Evolutionary conservation across 805 yeast species (phyloP).

Genomic region (Saturnispora kantuleensis): DNA sequence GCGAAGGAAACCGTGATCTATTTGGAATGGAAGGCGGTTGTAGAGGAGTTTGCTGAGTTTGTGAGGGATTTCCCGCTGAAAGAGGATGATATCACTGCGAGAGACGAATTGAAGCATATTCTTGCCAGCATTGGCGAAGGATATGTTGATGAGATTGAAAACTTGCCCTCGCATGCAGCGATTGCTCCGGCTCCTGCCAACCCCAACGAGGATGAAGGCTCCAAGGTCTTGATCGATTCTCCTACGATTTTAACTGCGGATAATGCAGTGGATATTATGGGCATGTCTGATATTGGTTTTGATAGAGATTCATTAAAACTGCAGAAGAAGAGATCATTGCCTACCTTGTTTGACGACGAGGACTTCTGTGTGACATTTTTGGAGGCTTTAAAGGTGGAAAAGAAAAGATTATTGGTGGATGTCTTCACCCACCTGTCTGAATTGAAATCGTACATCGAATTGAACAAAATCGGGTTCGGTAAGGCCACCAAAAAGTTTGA

Average conservation of each 20-base stretch:
- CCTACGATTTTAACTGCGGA: slow-evolving; percentile 1
- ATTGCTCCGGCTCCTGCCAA: neutral
- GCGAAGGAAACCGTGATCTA: slow-evolving; percentile 53
- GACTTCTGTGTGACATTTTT: slow-evolving; percentile 30
- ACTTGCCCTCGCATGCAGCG: neutral
- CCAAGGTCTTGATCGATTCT: neutral
- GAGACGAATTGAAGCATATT: slow-evolving; percentile 13
- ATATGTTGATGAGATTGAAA: slow-evolving; percentile 5
- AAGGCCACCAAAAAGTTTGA: slow-evolving; percentile 90
- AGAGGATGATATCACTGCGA: slow-evolving; percentile 12
- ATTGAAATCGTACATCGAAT: slow-evolving; percentile 69
- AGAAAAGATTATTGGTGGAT: slow-evolving; percentile 56
- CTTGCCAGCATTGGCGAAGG: slow-evolving; percentile 8
- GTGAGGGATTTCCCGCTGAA: slow-evolving; percentile 29
- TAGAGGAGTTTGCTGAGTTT: slow-evolving; percentile 55
- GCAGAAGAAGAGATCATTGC: slow-evolving; percentile 20
- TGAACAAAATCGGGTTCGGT: slow-evolving; percentile 81
- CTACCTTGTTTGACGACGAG: slow-evolving; percentile 28
- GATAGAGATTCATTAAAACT: slow-evolving; percentile 15
- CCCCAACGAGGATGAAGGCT: neutral
- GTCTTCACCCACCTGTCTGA: slow-evolving; percentile 72
- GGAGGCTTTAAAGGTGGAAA: slow-evolving; percentile 47
- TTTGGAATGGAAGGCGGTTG: slow-evolving; percentile 43
- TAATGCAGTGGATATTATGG: slow-evolving; percentile 6
- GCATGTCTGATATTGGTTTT: slow-evolving; percentile 8